These are phyloP conservation scores for Metschnikowia matae DNA, from an alignment of 805 yeast genomes.

Conservation along the genomic window DNA sequence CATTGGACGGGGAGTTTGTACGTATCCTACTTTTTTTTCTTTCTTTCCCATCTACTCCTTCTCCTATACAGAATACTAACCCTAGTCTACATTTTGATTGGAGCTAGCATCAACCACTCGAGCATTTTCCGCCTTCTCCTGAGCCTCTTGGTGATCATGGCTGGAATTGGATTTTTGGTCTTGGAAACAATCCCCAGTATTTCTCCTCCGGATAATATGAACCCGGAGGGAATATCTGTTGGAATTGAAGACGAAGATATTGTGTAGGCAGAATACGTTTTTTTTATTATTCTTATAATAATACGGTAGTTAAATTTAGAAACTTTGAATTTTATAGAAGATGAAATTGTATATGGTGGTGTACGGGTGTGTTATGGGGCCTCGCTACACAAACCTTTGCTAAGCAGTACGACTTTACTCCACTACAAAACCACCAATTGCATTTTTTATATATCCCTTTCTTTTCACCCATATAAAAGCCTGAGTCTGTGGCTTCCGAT, in stretches of 20 bases:
- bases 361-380: neutral
- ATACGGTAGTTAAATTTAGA: too few species aligned
- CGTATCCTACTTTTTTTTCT: constrained; percentile 23
- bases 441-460: too few species aligned
- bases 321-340: too few species aligned
- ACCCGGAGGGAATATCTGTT: constrained; percentile 37
- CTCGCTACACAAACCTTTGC: neutral
- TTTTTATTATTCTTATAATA: too few species aligned
- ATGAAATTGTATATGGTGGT: neutral
- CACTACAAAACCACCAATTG: too few species aligned
- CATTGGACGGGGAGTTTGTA: constrained; percentile 69
- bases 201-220: constrained; percentile 82
- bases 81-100: constrained; percentile 36
- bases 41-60: neutral
- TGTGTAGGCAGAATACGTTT: constrained; percentile 6
- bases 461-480: too few species aligned
- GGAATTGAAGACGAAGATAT: constrained; percentile 40
- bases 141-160: constrained; percentile 53
- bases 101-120: constrained; percentile 42
- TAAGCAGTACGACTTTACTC: neutral
- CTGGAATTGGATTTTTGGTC: constrained; percentile 56
- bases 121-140: constrained; percentile 53
- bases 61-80: constrained; percentile 19
- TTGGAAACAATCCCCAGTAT: constrained; percentile 72
- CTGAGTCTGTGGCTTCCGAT: neutral